These are phyloP conservation scores for Teratosphaeriaceae sp. DNA, from an alignment of 2,329 filamentous ascomycete species.

Conservation along the genomic window DNA sequence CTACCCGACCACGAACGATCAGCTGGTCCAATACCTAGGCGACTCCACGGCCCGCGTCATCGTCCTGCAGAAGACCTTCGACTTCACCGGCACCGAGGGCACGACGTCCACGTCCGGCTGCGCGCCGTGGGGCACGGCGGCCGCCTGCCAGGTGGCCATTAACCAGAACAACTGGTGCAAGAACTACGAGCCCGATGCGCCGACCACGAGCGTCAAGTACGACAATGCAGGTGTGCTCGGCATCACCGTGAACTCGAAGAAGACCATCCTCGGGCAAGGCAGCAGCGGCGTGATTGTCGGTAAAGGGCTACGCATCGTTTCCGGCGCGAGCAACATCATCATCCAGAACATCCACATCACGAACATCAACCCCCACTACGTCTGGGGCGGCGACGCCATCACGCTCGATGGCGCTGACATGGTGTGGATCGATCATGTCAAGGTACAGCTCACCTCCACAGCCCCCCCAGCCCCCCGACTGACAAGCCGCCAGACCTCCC, in stretches of 20 bases:
- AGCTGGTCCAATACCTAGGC: constrained; percentile 47
- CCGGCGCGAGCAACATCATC: constrained; percentile 49
- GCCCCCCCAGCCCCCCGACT: constrained; percentile 35
- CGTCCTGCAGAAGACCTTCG: constrained; percentile 48
- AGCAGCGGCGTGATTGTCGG: constrained; percentile 35
- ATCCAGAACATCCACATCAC: constrained; percentile 37
- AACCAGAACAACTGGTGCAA: constrained; percentile 54
- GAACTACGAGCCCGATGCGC: constrained; percentile 36
- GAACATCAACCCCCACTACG: constrained; percentile 32
- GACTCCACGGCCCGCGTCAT: constrained; percentile 42
- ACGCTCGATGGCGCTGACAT: constrained; percentile 29
- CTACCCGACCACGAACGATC: constrained; percentile 33
- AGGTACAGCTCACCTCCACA: constrained; percentile 32
- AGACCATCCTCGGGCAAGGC: constrained; percentile 36
- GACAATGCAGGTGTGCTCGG: constrained; percentile 48
- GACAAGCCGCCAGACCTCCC: constrained; percentile 38
- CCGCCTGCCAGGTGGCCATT: constrained; percentile 53
- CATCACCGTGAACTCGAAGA: constrained; percentile 35
- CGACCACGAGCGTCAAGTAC: constrained; percentile 35
- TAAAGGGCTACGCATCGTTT: constrained; percentile 34
- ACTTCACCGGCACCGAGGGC: constrained; percentile 52
- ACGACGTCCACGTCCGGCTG: constrained; percentile 49
- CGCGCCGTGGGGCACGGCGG: constrained; percentile 45
- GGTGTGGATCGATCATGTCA: constrained; percentile 33
- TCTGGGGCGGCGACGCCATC: constrained; percentile 36